These are phyloP conservation scores for Avicennia marina DNA, from an alignment of 257 asterid species.

Conservation along the genomic window DNA sequence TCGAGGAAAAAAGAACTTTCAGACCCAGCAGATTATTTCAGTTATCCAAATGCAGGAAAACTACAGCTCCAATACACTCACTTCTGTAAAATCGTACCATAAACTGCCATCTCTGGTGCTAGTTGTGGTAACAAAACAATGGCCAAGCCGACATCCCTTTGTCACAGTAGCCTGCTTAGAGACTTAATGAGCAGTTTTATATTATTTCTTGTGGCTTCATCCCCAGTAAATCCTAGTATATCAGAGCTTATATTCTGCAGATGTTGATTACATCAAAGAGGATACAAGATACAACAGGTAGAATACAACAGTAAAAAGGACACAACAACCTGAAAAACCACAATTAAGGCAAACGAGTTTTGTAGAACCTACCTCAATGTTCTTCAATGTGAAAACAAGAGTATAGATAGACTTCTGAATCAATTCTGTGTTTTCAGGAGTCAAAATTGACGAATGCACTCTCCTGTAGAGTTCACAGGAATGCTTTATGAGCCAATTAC, in stretches of 20 bases:
- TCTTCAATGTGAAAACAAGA: conserved; percentile 85
- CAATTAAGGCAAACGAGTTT: neutral
- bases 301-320: neutral
- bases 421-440: conserved; percentile 86
- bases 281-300: neutral
- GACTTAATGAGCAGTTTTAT: conserved; percentile 81
- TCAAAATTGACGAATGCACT: conserved; percentile 72
- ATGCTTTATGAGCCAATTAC: conserved; percentile 11
- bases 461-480: conserved; percentile 44
- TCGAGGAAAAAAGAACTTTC: too few relatives aligned
- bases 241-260: conserved; percentile 91
- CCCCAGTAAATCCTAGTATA: conserved; percentile 81
- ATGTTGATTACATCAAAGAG: conserved; percentile 5
- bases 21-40: too few relatives aligned
- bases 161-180: conserved; percentile 79
- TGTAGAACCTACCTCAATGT: conserved; percentile 60
- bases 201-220: conserved; percentile 82
- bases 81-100: too few relatives aligned
- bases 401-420: conserved; percentile 79
- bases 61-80: too few relatives aligned
- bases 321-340: neutral
- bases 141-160: too few relatives aligned
- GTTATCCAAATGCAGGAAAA: too few relatives aligned
- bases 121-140: too few relatives aligned
- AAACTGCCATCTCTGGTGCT: too few relatives aligned